Evolutionary conservation across 2,329 filamentous ascomycete genomes (phyloP), one percentile per base, ranked within the genome.

Genomic region (Neonectria faginata): DNA sequence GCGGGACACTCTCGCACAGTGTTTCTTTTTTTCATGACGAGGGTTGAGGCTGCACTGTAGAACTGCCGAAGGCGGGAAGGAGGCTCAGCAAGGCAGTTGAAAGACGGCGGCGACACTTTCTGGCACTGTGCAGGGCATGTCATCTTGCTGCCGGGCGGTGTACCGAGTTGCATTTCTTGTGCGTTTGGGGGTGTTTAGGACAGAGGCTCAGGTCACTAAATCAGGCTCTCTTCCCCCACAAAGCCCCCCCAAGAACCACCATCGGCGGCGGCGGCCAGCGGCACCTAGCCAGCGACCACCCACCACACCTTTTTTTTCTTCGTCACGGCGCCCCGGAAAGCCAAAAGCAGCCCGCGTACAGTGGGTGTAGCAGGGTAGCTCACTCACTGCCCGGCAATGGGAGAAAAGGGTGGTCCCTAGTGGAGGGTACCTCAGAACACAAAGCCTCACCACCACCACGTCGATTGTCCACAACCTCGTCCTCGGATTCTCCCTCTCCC

Each of bases 381-480:
- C 36, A 42, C 47, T 20, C 36, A 42, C 39, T 42, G 29, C 29
- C 8, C 29, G n/a, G n/a, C 39, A 42, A 57, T 29, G 50, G 45
- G 53, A 42, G 36, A 56, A 45, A 57, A 51, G 65, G 47, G 45
- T 60, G 65, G 57, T 63, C 63, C 36, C 36, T 39, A 36, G 25
- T 25, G 25, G 25, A 25, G 36, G 36, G 36, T 67, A 60, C 70
- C 62, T 62, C 62, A 60, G 75, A 80, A 80, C 80, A 78, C 79
- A 78, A 80, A 80, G 79, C 79, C 78, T 81, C 79, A 79, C 73
- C 75, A 74, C 71, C 71, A 74, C 74, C 72, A 75, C 77, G 68
- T 76, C 74, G 71, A 69, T 71, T 63, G 66, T 39, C 68, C 70
- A 69, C 72, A 70, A 68, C 74, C 70, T 76, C 66, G 63, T 65